Conservation (phyloP, 1,139 yeast species). For the Sugiyamaella pinicola region DNA sequence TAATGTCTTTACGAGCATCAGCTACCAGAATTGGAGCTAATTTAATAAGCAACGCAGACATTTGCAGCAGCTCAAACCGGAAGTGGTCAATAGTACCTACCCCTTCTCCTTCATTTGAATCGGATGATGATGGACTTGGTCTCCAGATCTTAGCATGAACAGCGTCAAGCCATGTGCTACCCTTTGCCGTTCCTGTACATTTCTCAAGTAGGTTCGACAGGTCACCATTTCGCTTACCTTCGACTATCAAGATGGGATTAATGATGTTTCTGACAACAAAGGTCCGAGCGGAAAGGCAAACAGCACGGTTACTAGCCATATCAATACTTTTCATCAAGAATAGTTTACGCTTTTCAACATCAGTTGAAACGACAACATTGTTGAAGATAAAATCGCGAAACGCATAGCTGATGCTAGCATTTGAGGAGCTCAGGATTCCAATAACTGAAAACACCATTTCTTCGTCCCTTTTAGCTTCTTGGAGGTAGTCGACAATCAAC, state of each 20-base stretch:
- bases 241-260: constrained; percentile 66
- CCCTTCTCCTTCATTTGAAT: constrained; percentile 45
- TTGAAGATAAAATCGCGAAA: constrained; percentile 63
- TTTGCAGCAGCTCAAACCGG: constrained; percentile 75
- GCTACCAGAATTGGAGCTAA: constrained; percentile 63
- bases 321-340: constrained; percentile 58
- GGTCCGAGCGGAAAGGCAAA: constrained; percentile 55
- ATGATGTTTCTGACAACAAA: constrained; percentile 65
- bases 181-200: constrained; percentile 35
- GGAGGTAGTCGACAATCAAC: constrained; percentile 55
- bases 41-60: constrained; percentile 75
- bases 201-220: constrained; percentile 53
- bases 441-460: constrained; percentile 52
- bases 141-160: constrained; percentile 76
- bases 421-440: constrained; percentile 48
- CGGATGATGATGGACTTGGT: constrained; percentile 48
- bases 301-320: constrained; percentile 42
- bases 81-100: constrained; percentile 75
- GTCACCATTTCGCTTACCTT: constrained; percentile 55
- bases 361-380: constrained; percentile 56
- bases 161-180: constrained; percentile 58
- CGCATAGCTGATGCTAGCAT: constrained; percentile 50
- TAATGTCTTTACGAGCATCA: constrained; percentile 78
- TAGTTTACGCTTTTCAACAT: constrained; percentile 50
- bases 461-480: constrained; percentile 41